Evolutionary conservation across 495 filamentous ascomycete species (phyloP).

Genomic region (Penicillium canescens): DNA sequence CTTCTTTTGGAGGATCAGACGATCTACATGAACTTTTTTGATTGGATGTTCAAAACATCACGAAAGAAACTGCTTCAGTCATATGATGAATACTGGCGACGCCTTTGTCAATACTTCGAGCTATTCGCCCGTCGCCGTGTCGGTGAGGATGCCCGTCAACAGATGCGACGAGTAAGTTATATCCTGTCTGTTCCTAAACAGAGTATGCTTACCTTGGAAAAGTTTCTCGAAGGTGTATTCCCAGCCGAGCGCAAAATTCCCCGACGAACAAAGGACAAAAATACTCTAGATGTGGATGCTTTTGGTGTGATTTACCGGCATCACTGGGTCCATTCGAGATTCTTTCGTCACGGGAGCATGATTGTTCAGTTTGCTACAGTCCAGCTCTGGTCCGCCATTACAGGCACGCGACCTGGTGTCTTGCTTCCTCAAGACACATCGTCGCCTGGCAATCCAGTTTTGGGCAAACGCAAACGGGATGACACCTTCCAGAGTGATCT

Average conservation of each 20-base stretch:
- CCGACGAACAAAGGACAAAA: slow-evolving; percentile 22
- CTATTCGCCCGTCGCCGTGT: no score
- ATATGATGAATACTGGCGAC: no score
- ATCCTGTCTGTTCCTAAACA: no score
- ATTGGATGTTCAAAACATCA: no score
- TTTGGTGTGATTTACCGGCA: slow-evolving; percentile 25
- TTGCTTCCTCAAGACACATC: slow-evolving; percentile 26
- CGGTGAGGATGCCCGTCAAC: no score
- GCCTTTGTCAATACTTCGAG: no score
- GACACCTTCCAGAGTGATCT: slow-evolving; percentile 29
- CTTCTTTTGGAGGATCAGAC: no score
- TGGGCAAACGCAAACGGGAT: slow-evolving; percentile 19
- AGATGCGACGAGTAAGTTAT: no score
- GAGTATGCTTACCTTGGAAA: no score
- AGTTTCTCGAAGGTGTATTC: slow-evolving; percentile 11
- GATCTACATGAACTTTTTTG: no score
- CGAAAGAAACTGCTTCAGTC: no score
- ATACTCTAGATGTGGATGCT: slow-evolving; percentile 25
- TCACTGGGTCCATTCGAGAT: slow-evolving; percentile 29
- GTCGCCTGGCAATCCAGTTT: slow-evolving; percentile 10
- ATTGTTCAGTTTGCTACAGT: slow-evolving; percentile 28
- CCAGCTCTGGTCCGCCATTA: slow-evolving; percentile 33
- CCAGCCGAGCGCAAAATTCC: no score
- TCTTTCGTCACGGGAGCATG: slow-evolving; percentile 31
- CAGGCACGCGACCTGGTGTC: slow-evolving; percentile 25